phyloP scores from a whole-genome alignment of 2,329 filamentous ascomycete genomes.

The Epichloe gansuensis region DNA sequence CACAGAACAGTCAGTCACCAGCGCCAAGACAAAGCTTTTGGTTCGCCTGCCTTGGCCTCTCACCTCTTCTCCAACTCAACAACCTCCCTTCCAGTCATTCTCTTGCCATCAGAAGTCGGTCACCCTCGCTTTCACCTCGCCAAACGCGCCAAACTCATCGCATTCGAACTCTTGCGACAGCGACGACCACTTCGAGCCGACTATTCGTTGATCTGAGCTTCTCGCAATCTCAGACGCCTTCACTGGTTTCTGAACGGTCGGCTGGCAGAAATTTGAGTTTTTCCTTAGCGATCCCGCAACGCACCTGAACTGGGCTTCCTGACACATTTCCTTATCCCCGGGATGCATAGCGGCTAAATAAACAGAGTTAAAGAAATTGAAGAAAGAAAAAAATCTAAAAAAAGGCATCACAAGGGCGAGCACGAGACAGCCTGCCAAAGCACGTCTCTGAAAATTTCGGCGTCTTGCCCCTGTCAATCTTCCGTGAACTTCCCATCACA shows the following conservation, averaged over 20 bases:
- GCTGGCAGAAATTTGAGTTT: constrained; percentile 14
- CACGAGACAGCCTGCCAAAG: neutral
- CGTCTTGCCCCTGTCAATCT: too few relatives aligned
- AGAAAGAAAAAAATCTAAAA: too few relatives aligned
- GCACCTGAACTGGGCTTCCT: too few relatives aligned
- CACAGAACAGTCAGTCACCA: neutral
- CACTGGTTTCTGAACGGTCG: constrained; percentile 41
- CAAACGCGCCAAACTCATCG: constrained; percentile 8
- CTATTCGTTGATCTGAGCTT: constrained; percentile 25
- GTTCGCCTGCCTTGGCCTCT: constrained; percentile 3
- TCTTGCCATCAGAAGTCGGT: constrained; percentile 25
- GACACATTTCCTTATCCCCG: too few relatives aligned
- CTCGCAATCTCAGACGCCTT: constrained; percentile 43
- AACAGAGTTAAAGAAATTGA: too few relatives aligned
- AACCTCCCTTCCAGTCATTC: constrained; percentile 15
- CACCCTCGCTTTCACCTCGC: constrained; percentile 15
- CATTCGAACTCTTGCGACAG: constrained; percentile 11
- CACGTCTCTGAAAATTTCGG: neutral
- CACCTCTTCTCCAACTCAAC: constrained; percentile 9
- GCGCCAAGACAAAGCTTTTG: constrained; percentile 2
- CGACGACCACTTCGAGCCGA: constrained; percentile 23
- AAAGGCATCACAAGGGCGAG: too few relatives aligned
- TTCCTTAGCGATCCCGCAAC: too few relatives aligned
- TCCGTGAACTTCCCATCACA: neutral
- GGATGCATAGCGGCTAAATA: too few relatives aligned